Conservation (phyloP, 257 asterid species). For the Solanum okadae region DNA sequence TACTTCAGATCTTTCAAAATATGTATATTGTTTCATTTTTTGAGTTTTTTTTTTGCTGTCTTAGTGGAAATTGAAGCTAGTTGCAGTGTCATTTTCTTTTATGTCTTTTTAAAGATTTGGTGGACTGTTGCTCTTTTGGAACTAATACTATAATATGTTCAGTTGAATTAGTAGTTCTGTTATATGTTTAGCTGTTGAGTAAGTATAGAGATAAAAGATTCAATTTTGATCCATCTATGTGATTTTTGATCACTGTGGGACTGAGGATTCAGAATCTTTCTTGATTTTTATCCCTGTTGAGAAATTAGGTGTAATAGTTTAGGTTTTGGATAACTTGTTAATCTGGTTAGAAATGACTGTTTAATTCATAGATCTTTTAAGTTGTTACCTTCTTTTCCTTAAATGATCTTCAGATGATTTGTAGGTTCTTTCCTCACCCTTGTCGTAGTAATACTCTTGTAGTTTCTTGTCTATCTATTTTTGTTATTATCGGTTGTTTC, state of each 20-base stretch:
- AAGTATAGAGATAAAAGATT: not conserved
- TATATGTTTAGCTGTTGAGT: not conserved
- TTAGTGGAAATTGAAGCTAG: not conserved
- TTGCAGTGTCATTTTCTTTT: not conserved
- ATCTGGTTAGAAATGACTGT: not conserved
- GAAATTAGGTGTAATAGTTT: not conserved
- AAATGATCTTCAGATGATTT: not conserved
- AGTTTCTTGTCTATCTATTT: not conserved
- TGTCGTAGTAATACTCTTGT: not conserved
- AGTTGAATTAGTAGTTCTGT: not conserved
- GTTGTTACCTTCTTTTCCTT: not conserved
- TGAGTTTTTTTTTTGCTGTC: not conserved
- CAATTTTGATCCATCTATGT: not conserved
- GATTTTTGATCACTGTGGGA: not conserved
- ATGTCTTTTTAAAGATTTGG: not conserved
- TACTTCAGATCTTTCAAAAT: not conserved
- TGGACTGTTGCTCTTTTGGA: not conserved
- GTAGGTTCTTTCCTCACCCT: not conserved
- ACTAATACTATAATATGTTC: not conserved
- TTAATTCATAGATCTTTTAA: not conserved
- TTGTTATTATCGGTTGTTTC: not conserved
- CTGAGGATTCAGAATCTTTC: not conserved
- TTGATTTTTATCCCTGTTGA: not conserved
- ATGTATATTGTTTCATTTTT: not conserved
- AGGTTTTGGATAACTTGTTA: not conserved